Conservation (phyloP, 768 basidiomycete genomes). For the Russula foetens region DNA sequence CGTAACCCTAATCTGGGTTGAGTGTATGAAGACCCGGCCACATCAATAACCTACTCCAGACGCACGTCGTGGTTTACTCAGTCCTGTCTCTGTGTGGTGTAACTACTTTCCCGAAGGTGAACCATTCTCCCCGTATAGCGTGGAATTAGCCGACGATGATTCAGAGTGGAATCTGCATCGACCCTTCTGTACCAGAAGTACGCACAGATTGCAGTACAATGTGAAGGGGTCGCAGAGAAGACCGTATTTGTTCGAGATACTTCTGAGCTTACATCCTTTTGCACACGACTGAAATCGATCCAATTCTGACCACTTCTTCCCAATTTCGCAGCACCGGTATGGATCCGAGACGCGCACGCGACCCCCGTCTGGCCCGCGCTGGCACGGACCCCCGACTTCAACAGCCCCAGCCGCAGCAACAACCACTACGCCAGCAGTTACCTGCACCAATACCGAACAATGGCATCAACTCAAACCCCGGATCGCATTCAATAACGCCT, state of each 20-base stretch:
- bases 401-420: constrained; percentile 27
- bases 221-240: constrained; percentile 60
- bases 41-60: too few relatives aligned
- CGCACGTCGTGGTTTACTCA: neutral
- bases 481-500: constrained; percentile 17
- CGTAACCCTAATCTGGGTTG: too few relatives aligned
- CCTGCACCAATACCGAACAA: constrained; percentile 3
- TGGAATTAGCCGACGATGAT: constrained; percentile 48
- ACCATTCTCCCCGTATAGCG: neutral
- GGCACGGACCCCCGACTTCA: constrained; percentile 58
- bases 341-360: constrained; percentile 76
- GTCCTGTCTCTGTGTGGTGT: neutral
- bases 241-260: constrained; percentile 87
- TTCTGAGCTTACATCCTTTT: constrained; percentile 54
- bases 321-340: constrained; percentile 30
- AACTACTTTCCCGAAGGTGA: constrained; percentile 11
- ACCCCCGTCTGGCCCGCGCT: constrained; percentile 75
- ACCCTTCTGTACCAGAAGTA: constrained; percentile 38
- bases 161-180: constrained; percentile 89
- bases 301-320: constrained; percentile 13
- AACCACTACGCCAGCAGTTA: neutral
- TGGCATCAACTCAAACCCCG: constrained; percentile 4
- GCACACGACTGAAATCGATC: constrained; percentile 16
- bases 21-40: too few relatives aligned
- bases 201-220: constrained; percentile 14